Evolutionary conservation across 108 stramenopile species (phyloP).

Genomic region (Nitzschia palea): DNA sequence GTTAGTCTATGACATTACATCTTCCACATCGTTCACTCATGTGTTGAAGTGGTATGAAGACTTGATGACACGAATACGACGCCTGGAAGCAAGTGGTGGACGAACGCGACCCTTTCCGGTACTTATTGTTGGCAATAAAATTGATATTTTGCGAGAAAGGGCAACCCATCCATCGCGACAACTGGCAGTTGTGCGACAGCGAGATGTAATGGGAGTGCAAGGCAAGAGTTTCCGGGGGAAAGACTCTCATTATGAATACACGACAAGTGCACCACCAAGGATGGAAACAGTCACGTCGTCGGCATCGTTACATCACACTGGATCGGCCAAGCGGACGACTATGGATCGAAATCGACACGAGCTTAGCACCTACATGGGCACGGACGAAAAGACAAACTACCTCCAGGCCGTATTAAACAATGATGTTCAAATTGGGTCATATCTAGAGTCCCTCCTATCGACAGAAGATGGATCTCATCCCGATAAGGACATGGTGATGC

Average conservation of each 20-base stretch:
- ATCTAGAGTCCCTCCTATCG: constrained; percentile 63
- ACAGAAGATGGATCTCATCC: constrained; percentile 71
- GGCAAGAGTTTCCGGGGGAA: constrained; percentile 51
- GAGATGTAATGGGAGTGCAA: constrained; percentile 65
- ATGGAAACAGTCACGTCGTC: constrained; percentile 3
- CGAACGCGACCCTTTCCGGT: constrained; percentile 53
- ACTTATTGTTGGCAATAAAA: constrained; percentile 79
- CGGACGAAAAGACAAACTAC: constrained; percentile 38
- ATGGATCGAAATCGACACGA: constrained; percentile 25
- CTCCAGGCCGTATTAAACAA: constrained; percentile 30
- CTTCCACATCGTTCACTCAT: constrained; percentile 71
- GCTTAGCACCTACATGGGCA: constrained; percentile 50
- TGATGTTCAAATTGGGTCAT: constrained; percentile 40
- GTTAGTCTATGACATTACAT: constrained; percentile 80
- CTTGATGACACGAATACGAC: constrained; percentile 43
- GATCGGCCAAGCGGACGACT: constrained; percentile 4
- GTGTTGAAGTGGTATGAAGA: constrained; percentile 76
- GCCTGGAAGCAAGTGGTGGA: constrained; percentile 16
- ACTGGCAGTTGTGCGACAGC: constrained; percentile 29
- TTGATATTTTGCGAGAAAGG: constrained; percentile 54
- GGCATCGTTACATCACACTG: neutral
- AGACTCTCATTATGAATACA: constrained; percentile 75
- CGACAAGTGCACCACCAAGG: constrained; percentile 5
- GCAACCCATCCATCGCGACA: constrained; percentile 1
- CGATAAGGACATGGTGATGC: constrained; percentile 66